Base-by-base conservation (phyloP, 2,329 filamentous ascomycete genomes). In the Fusarium guadeloupense region DNA sequence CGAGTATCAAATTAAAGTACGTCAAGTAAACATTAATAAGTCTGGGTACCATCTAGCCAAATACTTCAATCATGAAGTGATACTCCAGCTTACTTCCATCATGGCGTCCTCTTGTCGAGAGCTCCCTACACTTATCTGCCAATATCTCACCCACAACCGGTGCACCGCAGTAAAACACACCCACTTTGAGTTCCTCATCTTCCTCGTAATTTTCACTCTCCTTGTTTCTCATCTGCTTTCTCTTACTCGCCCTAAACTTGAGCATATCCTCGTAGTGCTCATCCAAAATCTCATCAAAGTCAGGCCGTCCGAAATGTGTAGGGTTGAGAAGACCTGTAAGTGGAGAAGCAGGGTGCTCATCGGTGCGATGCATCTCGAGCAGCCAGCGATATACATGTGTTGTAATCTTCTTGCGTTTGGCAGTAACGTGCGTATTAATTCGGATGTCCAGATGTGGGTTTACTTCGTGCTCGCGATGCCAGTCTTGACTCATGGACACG, bases 41-140 rank as follows among this genome's bases (percentile, higher is more conserved):
- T n/a, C 13, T 31, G 5, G 3, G 28, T n/a, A n/a, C 13, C n/a
- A 9, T 34, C 9, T 50, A 82, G 4, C 78, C 81, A 73, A 86
- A 86, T 0, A 85, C 82, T 62, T 85, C 83, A 50, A 83, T 83
- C 77, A 84, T 82, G 47, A 86, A 86, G 47, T 82, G 76, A 69
- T 86, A 86, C 66, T 83, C 75, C 26, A 86, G 76, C 65, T 78
- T 80, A 42, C 77, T 79, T 14, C 78, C 81, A 59, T 85, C 82
- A n/a, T 78, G 72, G 25, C 81, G 74, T 1, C 80, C 83, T 58
- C 81, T 77, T 2, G 79, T 74, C 9, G 81, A 85, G 64, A 86
- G 68, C 56, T 77, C 72, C 6, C 77, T 72, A 54, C 83, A 86
- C 59, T 80, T 78, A 72, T 86, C 83, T 9, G 82, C 81, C 60